Percentiles rank a stretch among this genome's conserved stretches.
These are phyloP conservation scores for Triticum dicoccoides DNA, from an alignment of 176 grass and related monocot genomes.

Conservation along the genomic window DNA sequence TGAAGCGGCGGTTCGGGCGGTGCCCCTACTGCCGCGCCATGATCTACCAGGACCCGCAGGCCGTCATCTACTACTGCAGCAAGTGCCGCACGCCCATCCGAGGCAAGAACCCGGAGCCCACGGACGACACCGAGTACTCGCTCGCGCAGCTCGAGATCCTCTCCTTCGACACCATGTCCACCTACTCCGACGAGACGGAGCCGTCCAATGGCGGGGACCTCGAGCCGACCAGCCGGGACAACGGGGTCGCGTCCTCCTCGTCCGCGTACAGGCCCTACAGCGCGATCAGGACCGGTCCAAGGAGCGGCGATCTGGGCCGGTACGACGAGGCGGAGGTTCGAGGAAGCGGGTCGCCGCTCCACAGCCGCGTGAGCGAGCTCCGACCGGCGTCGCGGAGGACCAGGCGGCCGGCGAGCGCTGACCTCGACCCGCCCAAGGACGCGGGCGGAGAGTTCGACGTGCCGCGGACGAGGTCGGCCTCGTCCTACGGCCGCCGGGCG, in stretches of 20 bases:
- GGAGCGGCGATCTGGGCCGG: not conserved
- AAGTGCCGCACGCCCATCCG: slow-evolving; percentile 58
- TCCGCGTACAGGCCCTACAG: slow-evolving; percentile 18
- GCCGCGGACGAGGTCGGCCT: slow-evolving; percentile 8
- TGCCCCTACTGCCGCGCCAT: slow-evolving; percentile 65
- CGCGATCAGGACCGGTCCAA: slow-evolving; percentile 16
- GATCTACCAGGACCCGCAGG: slow-evolving; percentile 59
- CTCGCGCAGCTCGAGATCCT: slow-evolving; percentile 61
- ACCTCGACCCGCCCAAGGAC: not conserved
- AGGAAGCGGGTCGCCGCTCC: not conserved
- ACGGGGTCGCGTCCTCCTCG: not conserved
- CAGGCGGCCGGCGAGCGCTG: slow-evolving; percentile 20
- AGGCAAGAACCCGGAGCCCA: slow-evolving; percentile 47
- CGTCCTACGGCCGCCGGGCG: slow-evolving; percentile 1
- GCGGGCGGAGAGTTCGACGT: slow-evolving; percentile 26
- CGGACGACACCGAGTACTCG: slow-evolving; percentile 41
- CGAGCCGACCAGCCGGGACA: not conserved
- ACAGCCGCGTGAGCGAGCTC: slow-evolving; percentile 29
- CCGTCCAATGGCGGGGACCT: not conserved
- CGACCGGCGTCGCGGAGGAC: slow-evolving; percentile 44
- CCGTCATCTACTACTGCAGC: slow-evolving; percentile 61
- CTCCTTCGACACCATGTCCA: slow-evolving; percentile 38
- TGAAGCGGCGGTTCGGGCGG: slow-evolving; percentile 52
- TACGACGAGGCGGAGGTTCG: not conserved
- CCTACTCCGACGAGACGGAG: slow-evolving; percentile 52